These are phyloP conservation scores for Coemansia sp. DNA, from an alignment of 192 early-diverging fungal species.

Conservation along the genomic window DNA sequence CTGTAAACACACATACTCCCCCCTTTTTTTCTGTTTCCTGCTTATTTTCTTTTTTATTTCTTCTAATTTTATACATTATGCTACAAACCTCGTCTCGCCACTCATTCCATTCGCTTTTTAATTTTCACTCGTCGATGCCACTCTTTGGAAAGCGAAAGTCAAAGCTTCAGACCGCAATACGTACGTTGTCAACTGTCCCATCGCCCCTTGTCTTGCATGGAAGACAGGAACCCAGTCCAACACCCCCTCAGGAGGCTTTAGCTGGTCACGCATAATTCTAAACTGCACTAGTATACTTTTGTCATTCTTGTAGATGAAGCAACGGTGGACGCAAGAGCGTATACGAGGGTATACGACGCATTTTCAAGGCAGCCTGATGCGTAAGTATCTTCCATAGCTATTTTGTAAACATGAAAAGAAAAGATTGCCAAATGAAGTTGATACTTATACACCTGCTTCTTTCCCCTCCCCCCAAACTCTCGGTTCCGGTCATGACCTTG, in stretches of 20 bases:
- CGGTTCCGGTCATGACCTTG: not conserved
- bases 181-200: constrained; percentile 16
- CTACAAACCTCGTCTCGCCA: constrained; percentile 17
- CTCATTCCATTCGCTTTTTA: constrained; percentile 26
- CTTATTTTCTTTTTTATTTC: constrained; percentile 6
- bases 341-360: constrained; percentile 34
- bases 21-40: constrained; percentile 2
- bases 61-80: constrained; percentile 7
- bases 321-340: constrained; percentile 25
- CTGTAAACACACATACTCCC: not conserved
- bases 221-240: too few relatives aligned
- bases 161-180: constrained; percentile 39
- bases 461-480: not conserved
- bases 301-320: constrained; percentile 40
- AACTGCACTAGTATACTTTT: not conserved
- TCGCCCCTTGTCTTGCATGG: not conserved
- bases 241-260: not conserved
- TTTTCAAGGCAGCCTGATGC: constrained; percentile 32
- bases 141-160: constrained; percentile 49
- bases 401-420: not conserved
- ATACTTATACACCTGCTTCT: not conserved
- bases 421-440: not conserved
- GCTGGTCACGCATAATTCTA: not conserved
- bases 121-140: constrained; percentile 45
- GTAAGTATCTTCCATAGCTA: constrained; percentile 24